phyloP scores from a whole-genome alignment of 2,329 filamentous ascomycete genomes.

The Pseudocercospora ulei region DNA sequence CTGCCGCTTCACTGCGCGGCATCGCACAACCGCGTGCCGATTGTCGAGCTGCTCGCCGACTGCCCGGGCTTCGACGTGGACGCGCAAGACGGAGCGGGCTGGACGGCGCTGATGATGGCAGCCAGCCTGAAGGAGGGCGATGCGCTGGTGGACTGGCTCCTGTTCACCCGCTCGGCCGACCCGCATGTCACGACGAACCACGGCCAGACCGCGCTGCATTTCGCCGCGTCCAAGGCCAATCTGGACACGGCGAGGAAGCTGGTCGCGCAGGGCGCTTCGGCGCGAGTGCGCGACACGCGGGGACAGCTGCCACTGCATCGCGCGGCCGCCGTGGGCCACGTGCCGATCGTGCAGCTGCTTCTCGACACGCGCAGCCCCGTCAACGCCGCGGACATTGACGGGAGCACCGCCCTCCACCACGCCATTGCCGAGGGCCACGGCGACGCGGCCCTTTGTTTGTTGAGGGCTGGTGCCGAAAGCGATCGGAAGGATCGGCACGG shows the following conservation, averaged over 20 bases:
- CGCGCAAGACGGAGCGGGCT: constrained; percentile 67
- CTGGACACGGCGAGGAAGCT: constrained; percentile 70
- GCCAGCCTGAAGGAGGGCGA: constrained; percentile 64
- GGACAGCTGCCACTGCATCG: constrained; percentile 88
- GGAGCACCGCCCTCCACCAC: constrained; percentile 84
- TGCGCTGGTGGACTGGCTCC: constrained; percentile 52
- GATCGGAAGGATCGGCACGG: constrained; percentile 67
- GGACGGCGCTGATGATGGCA: constrained; percentile 78
- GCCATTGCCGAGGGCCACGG: constrained; percentile 64
- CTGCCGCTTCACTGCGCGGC: constrained; percentile 90
- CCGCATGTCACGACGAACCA: constrained; percentile 63
- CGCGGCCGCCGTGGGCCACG: constrained; percentile 77
- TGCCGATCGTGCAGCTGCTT: constrained; percentile 75
- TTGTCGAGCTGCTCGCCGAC: constrained; percentile 62
- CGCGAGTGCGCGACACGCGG: constrained; percentile 70
- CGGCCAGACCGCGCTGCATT: constrained; percentile 78
- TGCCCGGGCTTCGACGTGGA: constrained; percentile 72
- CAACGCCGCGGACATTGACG: constrained; percentile 71
- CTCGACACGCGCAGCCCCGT: constrained; percentile 69
- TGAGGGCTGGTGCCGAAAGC: constrained; percentile 75
- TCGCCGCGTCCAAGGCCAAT: constrained; percentile 81
- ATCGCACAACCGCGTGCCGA: constrained; percentile 67
- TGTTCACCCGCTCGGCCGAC: constrained; percentile 61
- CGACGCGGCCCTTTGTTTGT: constrained; percentile 69
- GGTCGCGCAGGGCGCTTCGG: constrained; percentile 64